Base-by-base conservation (phyloP, 2,329 filamentous ascomycete genomes). In the Fusarium guadeloupense region DNA sequence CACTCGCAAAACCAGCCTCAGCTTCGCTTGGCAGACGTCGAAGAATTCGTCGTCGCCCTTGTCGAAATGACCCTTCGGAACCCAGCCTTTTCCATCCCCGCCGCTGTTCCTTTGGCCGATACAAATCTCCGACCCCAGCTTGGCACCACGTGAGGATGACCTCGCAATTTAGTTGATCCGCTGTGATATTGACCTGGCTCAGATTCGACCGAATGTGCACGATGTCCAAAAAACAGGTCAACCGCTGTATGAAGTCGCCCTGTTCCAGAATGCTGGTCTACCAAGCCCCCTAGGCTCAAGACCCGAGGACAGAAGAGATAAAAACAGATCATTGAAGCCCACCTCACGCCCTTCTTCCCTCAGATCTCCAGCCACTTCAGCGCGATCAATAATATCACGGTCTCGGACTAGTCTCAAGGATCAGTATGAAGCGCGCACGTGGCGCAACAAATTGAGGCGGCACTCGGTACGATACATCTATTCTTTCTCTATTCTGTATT, bases 81-180 rank as follows among this genome's bases (percentile, higher is more conserved):
- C 20, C 54, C 6, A 54, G 20, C 9, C 16, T 59, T 59, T 59
- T 59, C 40, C 55, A 20, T n/a, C 55, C 55, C 35, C 55, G 46
- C 17, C 40, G 55, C 9, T 59, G 46, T 31, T 46, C 55, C 4
- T 52, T 59, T 14, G 4, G 33, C 1, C 9, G 19, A 13, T 35
- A n/a, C n/a, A 54, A 41, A 35, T 26, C 54, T 3, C 35, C 40
- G 7, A 20, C 23, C 16, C 10, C 25, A 6, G 26, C 20, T 10
- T 45, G n/a, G 7, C 47, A 23, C 4, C 35, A 52, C 21, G 55
- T 59, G 55, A 54, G 55, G 2, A 6, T n/a, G n/a, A n/a, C n/a
- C n/a, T n/a, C 46, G 46, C 54, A 23, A 9, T 23, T 59, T 53
- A 19, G 31, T 59, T 59, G 9, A 17, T 51, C 46, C 40, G 46